phyloP scores from a whole-genome alignment of 371 early-diverging fungal species.

The Globomyces sp. region DNA sequence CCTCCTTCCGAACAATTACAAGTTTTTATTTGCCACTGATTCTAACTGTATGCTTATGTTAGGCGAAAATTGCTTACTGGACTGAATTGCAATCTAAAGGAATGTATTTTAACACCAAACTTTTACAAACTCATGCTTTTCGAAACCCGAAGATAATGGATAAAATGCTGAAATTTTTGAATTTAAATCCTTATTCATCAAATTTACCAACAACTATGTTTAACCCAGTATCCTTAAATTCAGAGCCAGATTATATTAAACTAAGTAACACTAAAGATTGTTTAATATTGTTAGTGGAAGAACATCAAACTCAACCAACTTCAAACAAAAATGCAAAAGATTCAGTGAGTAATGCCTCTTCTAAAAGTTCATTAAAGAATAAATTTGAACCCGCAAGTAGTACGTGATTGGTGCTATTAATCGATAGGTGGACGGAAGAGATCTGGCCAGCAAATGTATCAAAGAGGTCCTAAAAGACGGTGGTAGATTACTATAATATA shows the following conservation, averaged over 20 bases:
- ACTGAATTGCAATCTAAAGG: slow-evolving; percentile 49
- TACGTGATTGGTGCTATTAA: too few relatives aligned
- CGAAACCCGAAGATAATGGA: slow-evolving; percentile 75
- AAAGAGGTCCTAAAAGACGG: not conserved
- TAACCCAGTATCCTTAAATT: slow-evolving; percentile 52
- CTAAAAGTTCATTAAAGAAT: slow-evolving; percentile 5
- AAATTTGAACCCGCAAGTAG: not conserved
- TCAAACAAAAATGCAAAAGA: slow-evolving; percentile 1
- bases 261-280: not conserved
- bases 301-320: not conserved
- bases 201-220: slow-evolving; percentile 59
- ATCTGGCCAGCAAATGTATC: not conserved
- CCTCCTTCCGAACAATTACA: not conserved
- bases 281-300: not conserved
- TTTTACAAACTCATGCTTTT: slow-evolving; percentile 70
- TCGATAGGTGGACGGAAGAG: not conserved
- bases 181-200: slow-evolving; percentile 68
- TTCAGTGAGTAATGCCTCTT: not conserved
- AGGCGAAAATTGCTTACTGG: slow-evolving; percentile 63
- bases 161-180: slow-evolving; percentile 70
- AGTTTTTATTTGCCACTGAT: not conserved
- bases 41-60: not conserved
- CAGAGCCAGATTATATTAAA: not conserved
- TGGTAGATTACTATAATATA: not conserved
- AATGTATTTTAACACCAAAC: slow-evolving; percentile 63